Base-by-base conservation (phyloP, 2,329 filamentous ascomycete species). In the Aureobasidium sp. region DNA sequence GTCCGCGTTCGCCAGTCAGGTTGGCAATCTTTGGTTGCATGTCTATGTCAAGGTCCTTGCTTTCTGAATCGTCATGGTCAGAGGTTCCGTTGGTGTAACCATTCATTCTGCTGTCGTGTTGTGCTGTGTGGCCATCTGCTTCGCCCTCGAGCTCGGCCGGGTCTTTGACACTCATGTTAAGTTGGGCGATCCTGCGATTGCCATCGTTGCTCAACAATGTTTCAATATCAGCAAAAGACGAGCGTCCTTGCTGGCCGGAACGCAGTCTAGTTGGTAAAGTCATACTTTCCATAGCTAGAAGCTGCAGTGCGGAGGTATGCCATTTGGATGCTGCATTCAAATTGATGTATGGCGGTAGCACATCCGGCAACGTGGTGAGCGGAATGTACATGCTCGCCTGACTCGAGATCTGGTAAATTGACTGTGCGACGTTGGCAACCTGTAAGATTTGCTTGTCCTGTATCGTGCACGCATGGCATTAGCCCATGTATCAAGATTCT, bases 381-480 rank as follows among this genome's bases (percentile, higher is more conserved):
- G 93, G 93, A 27, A 95, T 80, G 66, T 95, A 84, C 36, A 95
- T 81, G 7, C 90, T 91, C 1, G 89, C 86, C 63, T 90, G 84
- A 16, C 84, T 79, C 61, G 86, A 84, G 21, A 92, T 81, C 53
- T 86, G 82, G 32, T 83, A 81, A 14, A 96, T 74, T 5, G 89
- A 86, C 66, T 85, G 85, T 7, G 91, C 89, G 47, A 85, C 83
- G 72, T 96, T 96, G 51, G 85, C 81, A 25, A 90, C 79, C 62
- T 86, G 84, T 45, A 87, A 76, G 39, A 86, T 71, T 62, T 85
- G 81, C 66, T 85, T 84, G 66, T 87, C 83, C 81, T 85, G 64
- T 30, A 16, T 27, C 34, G 36, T 25, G 30, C 48, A 50, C 27
- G 14, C n/a, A 27, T 42, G 62, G 41, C 27, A n/a, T 53, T 45